These are phyloP conservation scores for Pascua sp. DNA, from an alignment of 1,284 basidiomycete species.

Conservation along the genomic window DNA sequence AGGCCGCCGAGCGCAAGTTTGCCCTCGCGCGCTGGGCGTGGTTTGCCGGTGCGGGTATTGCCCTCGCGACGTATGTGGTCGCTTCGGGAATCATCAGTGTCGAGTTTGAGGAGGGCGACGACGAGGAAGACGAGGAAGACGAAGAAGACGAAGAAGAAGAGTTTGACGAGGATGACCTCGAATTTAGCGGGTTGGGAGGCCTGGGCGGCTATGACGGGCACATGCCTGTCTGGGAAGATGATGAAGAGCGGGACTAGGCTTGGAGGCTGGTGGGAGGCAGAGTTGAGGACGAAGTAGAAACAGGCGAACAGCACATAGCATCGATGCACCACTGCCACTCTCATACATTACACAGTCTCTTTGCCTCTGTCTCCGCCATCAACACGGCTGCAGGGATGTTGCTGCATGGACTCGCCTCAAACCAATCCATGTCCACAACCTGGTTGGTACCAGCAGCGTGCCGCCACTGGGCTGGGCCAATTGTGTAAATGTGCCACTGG, in stretches of 20 bases:
- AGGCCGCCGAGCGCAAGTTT: constrained; percentile 16
- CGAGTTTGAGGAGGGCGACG: constrained; percentile 26
- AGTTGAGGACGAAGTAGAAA: constrained; percentile 51
- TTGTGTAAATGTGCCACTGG: too few species aligned
- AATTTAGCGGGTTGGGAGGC: neutral
- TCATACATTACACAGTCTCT: too few species aligned
- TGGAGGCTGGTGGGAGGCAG: constrained; percentile 38
- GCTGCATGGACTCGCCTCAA: too few species aligned
- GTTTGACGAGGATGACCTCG: constrained; percentile 14
- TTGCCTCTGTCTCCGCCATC: too few species aligned
- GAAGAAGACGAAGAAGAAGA: constrained; percentile 10
- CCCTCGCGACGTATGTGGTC: constrained; percentile 39
- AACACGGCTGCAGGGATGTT: too few species aligned
- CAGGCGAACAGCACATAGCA: constrained; percentile 18
- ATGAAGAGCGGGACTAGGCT: neutral
- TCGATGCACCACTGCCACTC: too few species aligned
- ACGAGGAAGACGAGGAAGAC: constrained; percentile 25
- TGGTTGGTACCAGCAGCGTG: too few species aligned
- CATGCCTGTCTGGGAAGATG: constrained; percentile 10
- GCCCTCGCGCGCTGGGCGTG: constrained; percentile 35
- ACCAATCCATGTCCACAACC: too few species aligned
- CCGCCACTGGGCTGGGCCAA: too few species aligned
- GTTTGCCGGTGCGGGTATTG: constrained; percentile 34
- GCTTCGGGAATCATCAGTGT: constrained; percentile 35
- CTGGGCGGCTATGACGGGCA: too few species aligned